Evolutionary conservation across 2,329 filamentous ascomycete genomes (phyloP).

Genomic region (Fusarium bactridioides): DNA sequence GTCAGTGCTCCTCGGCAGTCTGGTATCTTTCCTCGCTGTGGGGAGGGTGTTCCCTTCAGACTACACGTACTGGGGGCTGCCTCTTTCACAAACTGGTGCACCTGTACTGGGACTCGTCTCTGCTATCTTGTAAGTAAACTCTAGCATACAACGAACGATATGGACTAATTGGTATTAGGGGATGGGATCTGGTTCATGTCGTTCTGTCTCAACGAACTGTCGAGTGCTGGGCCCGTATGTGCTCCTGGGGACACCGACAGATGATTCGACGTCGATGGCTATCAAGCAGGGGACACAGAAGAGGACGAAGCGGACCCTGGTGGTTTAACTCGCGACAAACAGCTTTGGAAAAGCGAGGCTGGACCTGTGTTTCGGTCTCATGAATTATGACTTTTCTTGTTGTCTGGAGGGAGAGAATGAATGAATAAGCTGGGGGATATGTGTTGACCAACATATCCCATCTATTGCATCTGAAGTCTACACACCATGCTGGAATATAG

Average conservation of each 20-base stretch:
- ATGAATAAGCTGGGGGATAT: background rate
- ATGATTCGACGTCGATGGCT: conserved; percentile 20
- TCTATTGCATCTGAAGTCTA: background rate
- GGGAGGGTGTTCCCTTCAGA: conserved; percentile 48
- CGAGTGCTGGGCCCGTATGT: conserved; percentile 34
- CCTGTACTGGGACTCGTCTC: conserved; percentile 50
- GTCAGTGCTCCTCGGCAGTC: conserved; percentile 46
- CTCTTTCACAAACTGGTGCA: conserved; percentile 39
- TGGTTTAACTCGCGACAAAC: conserved; percentile 28
- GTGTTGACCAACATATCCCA: background rate
- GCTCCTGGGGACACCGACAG: conserved; percentile 33
- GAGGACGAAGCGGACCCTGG: conserved; percentile 29
- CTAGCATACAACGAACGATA: background rate
- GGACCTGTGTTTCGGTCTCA: conserved; percentile 31
- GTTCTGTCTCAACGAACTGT: conserved; percentile 30
- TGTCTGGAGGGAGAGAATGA: background rate
- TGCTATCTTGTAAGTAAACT: conserved; percentile 44
- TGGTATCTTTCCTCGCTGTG: conserved; percentile 47
- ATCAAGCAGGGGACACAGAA: conserved; percentile 10
- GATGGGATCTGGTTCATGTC: conserved; percentile 37
- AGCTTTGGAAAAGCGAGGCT: conserved; percentile 27
- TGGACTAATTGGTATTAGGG: conserved; percentile 26
- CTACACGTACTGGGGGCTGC: conserved; percentile 50
- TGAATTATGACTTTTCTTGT: conserved; percentile 25
- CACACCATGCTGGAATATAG: background rate